Evolutionary conservation across 2,329 filamentous ascomycete species (phyloP).

Genomic region (Furcasterigmium sp.): DNA sequence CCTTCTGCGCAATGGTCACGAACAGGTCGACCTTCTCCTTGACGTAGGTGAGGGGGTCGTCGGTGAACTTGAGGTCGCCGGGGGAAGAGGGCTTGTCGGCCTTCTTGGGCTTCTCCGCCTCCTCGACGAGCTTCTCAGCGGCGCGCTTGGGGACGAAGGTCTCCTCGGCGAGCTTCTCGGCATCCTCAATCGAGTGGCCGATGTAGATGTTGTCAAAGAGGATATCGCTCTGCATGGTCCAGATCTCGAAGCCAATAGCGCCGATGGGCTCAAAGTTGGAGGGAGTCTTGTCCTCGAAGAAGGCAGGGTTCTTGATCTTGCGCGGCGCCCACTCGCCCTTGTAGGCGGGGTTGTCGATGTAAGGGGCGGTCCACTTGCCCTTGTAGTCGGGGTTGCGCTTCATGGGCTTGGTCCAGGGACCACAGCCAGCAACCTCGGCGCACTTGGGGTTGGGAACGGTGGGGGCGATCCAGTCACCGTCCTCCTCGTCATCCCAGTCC

Average conservation of each 20-base stretch:
- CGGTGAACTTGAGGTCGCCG: slow-evolving; percentile 77
- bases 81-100: slow-evolving; percentile 62
- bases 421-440: slow-evolving; percentile 86
- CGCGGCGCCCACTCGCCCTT: slow-evolving; percentile 92
- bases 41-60: slow-evolving; percentile 82
- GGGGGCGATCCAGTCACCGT: slow-evolving; percentile 93
- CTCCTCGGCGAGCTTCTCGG: slow-evolving; percentile 81
- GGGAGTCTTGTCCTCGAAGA: slow-evolving; percentile 95
- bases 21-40: slow-evolving; percentile 94
- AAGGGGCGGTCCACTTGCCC: slow-evolving; percentile 94
- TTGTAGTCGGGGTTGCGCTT: slow-evolving; percentile 96
- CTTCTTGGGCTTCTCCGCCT: slow-evolving; percentile 73
- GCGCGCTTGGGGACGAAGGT: slow-evolving; percentile 85
- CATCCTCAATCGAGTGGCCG: slow-evolving; percentile 91
- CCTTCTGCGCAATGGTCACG: slow-evolving; percentile 72
- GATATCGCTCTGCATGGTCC: slow-evolving; percentile 99
- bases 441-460: slow-evolving; percentile 96
- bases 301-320: slow-evolving; percentile 96
- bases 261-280: slow-evolving; percentile 97
- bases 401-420: slow-evolving; percentile 85
- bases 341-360: slow-evolving; percentile 96
- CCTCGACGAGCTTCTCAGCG: slow-evolving; percentile 74
- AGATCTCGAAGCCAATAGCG: slow-evolving; percentile 98
- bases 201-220: slow-evolving; percentile 99
- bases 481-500: slow-evolving; percentile 99